Base-by-base conservation (phyloP, 768 basidiomycete species). In the Suillus spraguei region DNA sequence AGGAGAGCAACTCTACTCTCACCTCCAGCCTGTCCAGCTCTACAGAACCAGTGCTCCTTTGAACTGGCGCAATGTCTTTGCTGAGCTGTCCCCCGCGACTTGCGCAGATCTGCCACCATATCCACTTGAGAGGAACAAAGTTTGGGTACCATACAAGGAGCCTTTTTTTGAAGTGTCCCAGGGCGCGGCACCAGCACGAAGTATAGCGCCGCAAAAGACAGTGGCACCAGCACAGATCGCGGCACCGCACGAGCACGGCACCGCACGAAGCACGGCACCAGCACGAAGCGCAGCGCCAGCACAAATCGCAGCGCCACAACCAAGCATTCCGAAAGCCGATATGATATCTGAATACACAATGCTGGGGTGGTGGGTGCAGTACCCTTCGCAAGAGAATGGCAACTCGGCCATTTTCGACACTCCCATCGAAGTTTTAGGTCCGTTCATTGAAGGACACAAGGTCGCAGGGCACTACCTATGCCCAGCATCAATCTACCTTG, bases 401-500 rank as follows among this genome's bases (percentile, higher is more conserved):
- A 70, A 71, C n/a, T 66, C 76, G 3, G 82, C 85, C 1, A 76
- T 81, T 46, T 88, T 87, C 68, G 81, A 87, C 70, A 85, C 83
- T 0, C 82, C 87, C 0, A 79, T 87, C 22, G 60, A 64, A 5
- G 68, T 72, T 49, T 61, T 90, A 8, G 78, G 77, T 16, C 63
- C 67, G 16, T 80, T 78, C 62, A 85, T 91, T 8, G 64, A 71
- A 24, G 87, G 88, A 0, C 89, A 91, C 63, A 77, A 69, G n/a
- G 87, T 90, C 8, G 83, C 79, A 7, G 84, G 80, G 5, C 61
- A 79, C 39, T 78, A 85, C 0, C 77, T 89, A 5, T 90, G 88
- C 66, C 88, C 89, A 11, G 89, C 86, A 1, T 89, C 87, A 0
- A 81, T 89, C 2, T 89, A 89, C 65, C 69, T 86, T 14, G 87